Conservation (phyloP, 2,329 filamentous ascomycete species). For the Fusarium cicatricum region DNA sequence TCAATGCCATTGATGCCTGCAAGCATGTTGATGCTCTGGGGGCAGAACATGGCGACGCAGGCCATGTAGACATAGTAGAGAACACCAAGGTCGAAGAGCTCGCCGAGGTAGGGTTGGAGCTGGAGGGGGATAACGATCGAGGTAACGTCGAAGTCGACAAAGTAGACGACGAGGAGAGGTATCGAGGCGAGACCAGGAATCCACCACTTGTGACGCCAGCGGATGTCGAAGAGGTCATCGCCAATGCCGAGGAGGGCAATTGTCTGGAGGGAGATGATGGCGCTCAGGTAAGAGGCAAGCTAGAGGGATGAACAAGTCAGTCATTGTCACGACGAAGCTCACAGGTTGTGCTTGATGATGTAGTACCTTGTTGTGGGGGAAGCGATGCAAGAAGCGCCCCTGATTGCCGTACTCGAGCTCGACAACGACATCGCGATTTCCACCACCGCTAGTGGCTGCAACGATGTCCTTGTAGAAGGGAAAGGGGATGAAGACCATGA, state of each 20-base stretch:
- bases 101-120: constrained; percentile 83
- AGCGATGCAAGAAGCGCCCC: constrained; percentile 86
- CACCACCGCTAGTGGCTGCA: constrained; percentile 90
- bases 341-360: background rate
- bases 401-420: constrained; percentile 77
- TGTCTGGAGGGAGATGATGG: constrained; percentile 89
- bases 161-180: constrained; percentile 95
- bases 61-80: constrained; percentile 98
- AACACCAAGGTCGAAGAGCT: constrained; percentile 81
- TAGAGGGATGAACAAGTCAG: constrained; percentile 46
- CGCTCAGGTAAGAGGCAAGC: constrained; percentile 94
- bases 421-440: constrained; percentile 86
- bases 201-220: constrained; percentile 98
- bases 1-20: constrained; percentile 99
- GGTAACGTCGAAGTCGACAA: constrained; percentile 97
- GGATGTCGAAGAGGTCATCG: constrained; percentile 96
- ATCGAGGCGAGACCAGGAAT: constrained; percentile 94
- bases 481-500: constrained; percentile 95
- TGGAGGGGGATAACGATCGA: constrained; percentile 91
- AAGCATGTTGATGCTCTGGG: constrained; percentile 99
- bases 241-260: constrained; percentile 91
- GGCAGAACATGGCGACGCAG: constrained; percentile 94
- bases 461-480: constrained; percentile 99
- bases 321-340: background rate
- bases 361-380: constrained; percentile 89